These are phyloP conservation scores for Pseudopediastrum boryanum DNA, from an alignment of 139 green algal genomes.

Conservation along the genomic window DNA sequence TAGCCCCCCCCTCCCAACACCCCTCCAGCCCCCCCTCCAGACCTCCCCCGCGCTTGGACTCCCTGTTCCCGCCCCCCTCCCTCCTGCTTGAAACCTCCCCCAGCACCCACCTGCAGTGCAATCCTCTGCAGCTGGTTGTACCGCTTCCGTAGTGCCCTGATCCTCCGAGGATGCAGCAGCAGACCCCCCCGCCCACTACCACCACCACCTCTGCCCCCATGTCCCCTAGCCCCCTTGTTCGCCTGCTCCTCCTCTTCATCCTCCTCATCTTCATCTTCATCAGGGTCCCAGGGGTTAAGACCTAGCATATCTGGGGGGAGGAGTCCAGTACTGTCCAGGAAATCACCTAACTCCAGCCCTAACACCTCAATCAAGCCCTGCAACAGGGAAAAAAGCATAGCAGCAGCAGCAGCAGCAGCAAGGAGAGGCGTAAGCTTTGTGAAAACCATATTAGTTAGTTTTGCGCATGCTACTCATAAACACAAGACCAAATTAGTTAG, in stretches of 20 bases:
- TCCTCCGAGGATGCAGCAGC: constrained; percentile 31
- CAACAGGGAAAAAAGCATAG: not conserved
- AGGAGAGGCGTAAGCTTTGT: too few relatives aligned
- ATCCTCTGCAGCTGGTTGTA: constrained; percentile 40
- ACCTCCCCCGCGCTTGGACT: too few relatives aligned
- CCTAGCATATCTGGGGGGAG: not conserved
- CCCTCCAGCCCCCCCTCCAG: too few relatives aligned
- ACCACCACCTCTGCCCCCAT: not conserved
- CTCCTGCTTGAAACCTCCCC: too few relatives aligned
- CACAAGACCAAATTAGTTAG: too few relatives aligned
- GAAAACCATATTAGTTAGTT: too few relatives aligned
- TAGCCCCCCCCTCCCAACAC: too few relatives aligned
- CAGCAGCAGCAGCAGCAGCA: not conserved
- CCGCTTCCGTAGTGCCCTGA: constrained; percentile 15
- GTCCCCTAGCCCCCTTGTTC: not conserved
- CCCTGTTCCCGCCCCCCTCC: too few relatives aligned
- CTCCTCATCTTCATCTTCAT: constrained; percentile 33
- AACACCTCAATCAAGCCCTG: constrained; percentile 35
- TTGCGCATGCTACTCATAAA: too few relatives aligned
- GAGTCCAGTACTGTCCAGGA: constrained; percentile 27
- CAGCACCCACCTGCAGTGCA: constrained; percentile 27
- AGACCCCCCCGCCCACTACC: not conserved
- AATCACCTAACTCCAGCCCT: constrained; percentile 33
- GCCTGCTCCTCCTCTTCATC: not conserved
- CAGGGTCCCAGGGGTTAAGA: too few relatives aligned